Evolutionary conservation across 768 basidiomycete species (phyloP), one percentile per base, ranked within the genome.

Genomic region (Pleurotus eryngii): DNA sequence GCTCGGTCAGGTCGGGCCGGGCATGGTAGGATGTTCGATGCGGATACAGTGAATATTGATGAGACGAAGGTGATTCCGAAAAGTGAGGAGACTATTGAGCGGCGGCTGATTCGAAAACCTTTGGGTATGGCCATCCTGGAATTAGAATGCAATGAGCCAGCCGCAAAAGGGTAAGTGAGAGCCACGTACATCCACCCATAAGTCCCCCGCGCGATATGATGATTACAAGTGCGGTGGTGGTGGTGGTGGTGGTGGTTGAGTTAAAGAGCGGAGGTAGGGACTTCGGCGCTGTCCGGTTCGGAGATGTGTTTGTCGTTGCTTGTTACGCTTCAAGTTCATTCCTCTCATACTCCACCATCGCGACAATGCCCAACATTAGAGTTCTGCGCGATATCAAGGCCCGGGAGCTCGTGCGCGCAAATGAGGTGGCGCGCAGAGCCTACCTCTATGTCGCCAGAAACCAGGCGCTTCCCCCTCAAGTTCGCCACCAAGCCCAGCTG

Each of bases 361-460:
- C 61, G 50, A 61, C 58, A 37, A 80, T 77, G 76, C 71, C 75
- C 56, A 77, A 74, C 60, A 72, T 74, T 54, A 69, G 81, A 57
- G 79, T 92, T 53, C 70, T 91, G 48, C 84, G 90, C 68, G 91
- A 93, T 70, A 82, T 91, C 55, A 89, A 89, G 64, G 89, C 87
- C 20, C 87, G 90, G 50, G 68, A 81, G 17, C 84, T 85, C 58
- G 88, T 92, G 58, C 74, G 76, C 58, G 81, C 81, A 46, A 86
- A 87, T 68, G 96, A 98, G 70, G 78, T 96, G 47, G 77, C 86
- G 26, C 86, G 95, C 17, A 81, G 92, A 46, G 95, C 96, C 0
- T 95, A 96, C 71, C 85, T 98, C 49, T 94, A 86, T 72, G 90
- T 98, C 63, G 94, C 95, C 20, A 84, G 96, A 59, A 98, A 98